Base-by-base conservation (phyloP, 139 green algal species). In the Chlamydomonas applanata region DNA sequence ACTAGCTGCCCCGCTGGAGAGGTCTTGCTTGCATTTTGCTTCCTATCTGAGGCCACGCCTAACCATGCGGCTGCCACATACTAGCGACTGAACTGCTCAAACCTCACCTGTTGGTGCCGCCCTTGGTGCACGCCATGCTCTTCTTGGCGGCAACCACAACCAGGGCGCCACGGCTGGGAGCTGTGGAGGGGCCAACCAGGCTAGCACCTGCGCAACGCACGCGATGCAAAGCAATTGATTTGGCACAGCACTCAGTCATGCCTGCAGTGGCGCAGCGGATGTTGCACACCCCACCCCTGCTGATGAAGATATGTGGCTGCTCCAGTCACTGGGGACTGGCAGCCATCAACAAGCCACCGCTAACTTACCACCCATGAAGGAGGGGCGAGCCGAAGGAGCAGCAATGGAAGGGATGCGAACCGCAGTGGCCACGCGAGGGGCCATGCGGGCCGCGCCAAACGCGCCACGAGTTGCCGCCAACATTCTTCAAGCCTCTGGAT, bases 121-220 rank as follows among this genome's bases (percentile, higher is more conserved):
- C 69, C 72, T 88, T 82, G 3, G 88, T 93, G 71, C 78, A 84
- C 9, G 82, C 89, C 62, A 91, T 80, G 19, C 83, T 86, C 70
- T 90, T 92, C 80, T 90, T 91, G 61, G 91, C 90, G 62, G 83
- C 85, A 64, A 92, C 72, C n/a, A 93, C 82, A 20, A 93, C 56
- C 40, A 93, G 79, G 14, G 83, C 60, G 52, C 77, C 79, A 63
- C 88, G 86, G 34, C 70, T 60, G 11, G 73, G 79, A 40, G 44
- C 59, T 3, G 19, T 35, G 22, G 59, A 36, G 11, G 59, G 59
- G 11, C n/a, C 59, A 29, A 66, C 59, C n/a, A 66, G 11, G 29
- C 40, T 49, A 49, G 40, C 40, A 11, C 40, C 40, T 49, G 40
- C 7, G 40, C 40, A 49, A 49, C 40, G 40, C 11, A 11, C 40